A percentile compares a stretch with the other conserved stretches of the same genome.
Evolutionary conservation across 1,284 basidiomycete species (phyloP).

Genomic region (Heterobasidion parviporum): DNA sequence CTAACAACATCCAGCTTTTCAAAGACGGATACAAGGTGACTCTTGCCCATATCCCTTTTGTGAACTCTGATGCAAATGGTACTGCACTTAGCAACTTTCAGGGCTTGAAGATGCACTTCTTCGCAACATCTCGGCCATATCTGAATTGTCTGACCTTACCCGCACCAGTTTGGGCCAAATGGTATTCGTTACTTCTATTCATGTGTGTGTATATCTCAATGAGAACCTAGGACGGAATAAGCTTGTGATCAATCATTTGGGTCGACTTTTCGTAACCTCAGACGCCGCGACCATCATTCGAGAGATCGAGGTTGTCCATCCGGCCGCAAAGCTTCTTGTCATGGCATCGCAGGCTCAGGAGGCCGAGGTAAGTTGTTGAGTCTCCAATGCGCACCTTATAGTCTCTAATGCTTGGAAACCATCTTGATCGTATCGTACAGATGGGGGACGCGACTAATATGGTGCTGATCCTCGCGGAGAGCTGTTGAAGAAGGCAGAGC

Average conservation of each 20-base stretch:
- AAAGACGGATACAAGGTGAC: slow-evolving; percentile 88
- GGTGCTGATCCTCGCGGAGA: slow-evolving; percentile 93
- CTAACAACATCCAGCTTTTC: slow-evolving; percentile 86
- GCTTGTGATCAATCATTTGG: slow-evolving; percentile 94
- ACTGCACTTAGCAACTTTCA: slow-evolving; percentile 58
- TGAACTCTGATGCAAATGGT: slow-evolving; percentile 1
- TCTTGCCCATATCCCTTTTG: neutral
- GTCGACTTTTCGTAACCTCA: slow-evolving; percentile 93
- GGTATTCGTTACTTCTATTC: slow-evolving; percentile 38
- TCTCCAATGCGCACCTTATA: neutral
- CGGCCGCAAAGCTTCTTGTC: slow-evolving; percentile 93
- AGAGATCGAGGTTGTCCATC: slow-evolving; percentile 97
- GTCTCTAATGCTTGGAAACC: neutral
- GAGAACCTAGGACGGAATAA: slow-evolving; percentile 75
- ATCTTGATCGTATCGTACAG: slow-evolving; percentile 24
- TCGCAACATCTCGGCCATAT: slow-evolving; percentile 93
- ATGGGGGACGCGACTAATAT: slow-evolving; percentile 98
- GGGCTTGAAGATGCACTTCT: slow-evolving; percentile 91
- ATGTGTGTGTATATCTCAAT: neutral
- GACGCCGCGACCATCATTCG: slow-evolving; percentile 99
- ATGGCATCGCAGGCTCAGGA: slow-evolving; percentile 98
- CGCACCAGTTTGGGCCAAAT: slow-evolving; percentile 93
- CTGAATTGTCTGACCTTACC: slow-evolving; percentile 91
- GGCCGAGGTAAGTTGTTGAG: slow-evolving; percentile 57
- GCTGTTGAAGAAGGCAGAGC: slow-evolving; percentile 89